These are phyloP conservation scores for Orobanche coerulescens DNA, from an alignment of 257 asterid genomes.

Conservation along the genomic window DNA sequence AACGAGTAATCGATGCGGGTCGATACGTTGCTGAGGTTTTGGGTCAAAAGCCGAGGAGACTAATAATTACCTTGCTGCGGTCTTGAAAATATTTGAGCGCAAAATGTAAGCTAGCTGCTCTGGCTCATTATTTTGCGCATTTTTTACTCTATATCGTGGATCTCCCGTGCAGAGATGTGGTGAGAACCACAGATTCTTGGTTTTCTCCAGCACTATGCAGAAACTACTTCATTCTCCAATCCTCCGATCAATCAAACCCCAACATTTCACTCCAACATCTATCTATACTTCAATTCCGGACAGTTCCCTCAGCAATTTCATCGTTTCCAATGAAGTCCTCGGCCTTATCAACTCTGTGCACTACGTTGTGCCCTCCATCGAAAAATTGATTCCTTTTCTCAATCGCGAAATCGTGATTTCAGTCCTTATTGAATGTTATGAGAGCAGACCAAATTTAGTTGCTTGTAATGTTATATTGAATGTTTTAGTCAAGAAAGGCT, in stretches of 20 bases:
- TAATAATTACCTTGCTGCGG: too few species aligned
- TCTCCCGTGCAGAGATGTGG: slow-evolving; percentile 11
- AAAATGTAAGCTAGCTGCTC: too few species aligned
- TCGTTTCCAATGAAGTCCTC: slow-evolving; percentile 33
- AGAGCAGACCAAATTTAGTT: too few species aligned
- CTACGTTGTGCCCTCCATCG: slow-evolving; percentile 33
- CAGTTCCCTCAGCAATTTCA: slow-evolving; percentile 12
- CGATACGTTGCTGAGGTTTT: neutral
- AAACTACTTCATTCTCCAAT: slow-evolving; percentile 22
- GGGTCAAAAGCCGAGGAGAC: too few species aligned
- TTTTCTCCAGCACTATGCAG: slow-evolving; percentile 26
- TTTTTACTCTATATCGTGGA: too few species aligned
- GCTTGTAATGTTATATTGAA: too few species aligned
- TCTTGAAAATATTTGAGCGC: too few species aligned
- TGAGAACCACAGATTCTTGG: slow-evolving; percentile 13
- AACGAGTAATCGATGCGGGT: too few species aligned
- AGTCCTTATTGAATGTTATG: too few species aligned
- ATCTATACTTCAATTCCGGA: slow-evolving; percentile 16
- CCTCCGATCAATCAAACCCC: slow-evolving; percentile 22
- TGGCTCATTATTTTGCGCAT: too few species aligned
- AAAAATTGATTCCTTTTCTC: slow-evolving; percentile 27
- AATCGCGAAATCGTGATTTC: too few species aligned
- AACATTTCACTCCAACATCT: slow-evolving; percentile 15
- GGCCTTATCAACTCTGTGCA: slow-evolving; percentile 29
- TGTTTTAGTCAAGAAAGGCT: too few species aligned